phyloP scores from a whole-genome alignment of 768 basidiomycete genomes.

The Auricularia sp. region DNA sequence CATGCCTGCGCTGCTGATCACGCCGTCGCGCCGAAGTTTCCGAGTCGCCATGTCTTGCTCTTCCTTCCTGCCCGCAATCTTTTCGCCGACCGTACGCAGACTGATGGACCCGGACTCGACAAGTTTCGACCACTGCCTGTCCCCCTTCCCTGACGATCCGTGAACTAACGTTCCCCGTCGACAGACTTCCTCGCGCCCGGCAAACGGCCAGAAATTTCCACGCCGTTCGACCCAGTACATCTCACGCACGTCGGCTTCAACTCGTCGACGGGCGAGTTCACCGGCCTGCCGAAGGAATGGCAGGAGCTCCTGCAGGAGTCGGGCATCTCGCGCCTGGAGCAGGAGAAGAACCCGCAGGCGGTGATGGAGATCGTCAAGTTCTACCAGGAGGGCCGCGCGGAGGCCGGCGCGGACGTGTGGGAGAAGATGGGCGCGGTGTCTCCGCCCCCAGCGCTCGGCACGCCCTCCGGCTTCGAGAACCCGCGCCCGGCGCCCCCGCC shows the following conservation, averaged over 20 bases:
- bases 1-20: too few relatives aligned
- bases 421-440: slow-evolving; percentile 68
- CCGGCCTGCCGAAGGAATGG: slow-evolving; percentile 97
- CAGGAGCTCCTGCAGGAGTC: slow-evolving; percentile 92
- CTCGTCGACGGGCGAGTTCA: slow-evolving; percentile 95
- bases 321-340: slow-evolving; percentile 87
- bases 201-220: slow-evolving; percentile 86
- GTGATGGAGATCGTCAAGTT: slow-evolving; percentile 99
- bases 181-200: slow-evolving; percentile 60
- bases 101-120: too few relatives aligned
- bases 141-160: too few relatives aligned
- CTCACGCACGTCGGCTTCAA: slow-evolving; percentile 99
- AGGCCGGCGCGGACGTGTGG: slow-evolving; percentile 53
- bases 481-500: slow-evolving; percentile 14
- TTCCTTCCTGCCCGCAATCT: too few relatives aligned
- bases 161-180: not conserved
- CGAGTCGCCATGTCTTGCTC: too few relatives aligned
- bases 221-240: slow-evolving; percentile 97
- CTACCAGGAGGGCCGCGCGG: slow-evolving; percentile 70
- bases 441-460: slow-evolving; percentile 5
- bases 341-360: slow-evolving; percentile 95
- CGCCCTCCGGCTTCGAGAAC: slow-evolving; percentile 5
- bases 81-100: too few relatives aligned
- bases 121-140: too few relatives aligned
- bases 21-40: too few relatives aligned